Evolutionary conservation across 768 basidiomycete species (phyloP), one percentile per base, ranked within the genome.

Genomic region (Hebeloma cylindrosporum): DNA sequence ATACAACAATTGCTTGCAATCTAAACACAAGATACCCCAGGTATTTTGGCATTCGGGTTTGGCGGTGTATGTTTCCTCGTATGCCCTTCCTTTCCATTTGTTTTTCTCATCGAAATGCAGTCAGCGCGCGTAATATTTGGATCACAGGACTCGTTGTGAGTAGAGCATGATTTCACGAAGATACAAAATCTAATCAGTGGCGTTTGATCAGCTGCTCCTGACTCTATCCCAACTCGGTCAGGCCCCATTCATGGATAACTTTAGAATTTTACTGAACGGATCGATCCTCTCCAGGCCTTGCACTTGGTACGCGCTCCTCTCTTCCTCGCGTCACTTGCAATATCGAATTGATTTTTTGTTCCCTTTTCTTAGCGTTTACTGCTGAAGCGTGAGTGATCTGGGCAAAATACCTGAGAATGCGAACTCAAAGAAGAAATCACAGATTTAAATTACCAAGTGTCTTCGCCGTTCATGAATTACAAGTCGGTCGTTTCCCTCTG

Each of bases 1-100:
- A 7, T 20, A 16, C 22, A 40, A 21, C 25, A 13, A 6, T 10
- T 5, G 11, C 13, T 1, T 32, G 10, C 38, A 77, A 74, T 27
- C 68, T 9, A 6, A 26, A 10, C 14, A 46, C n/a, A 39, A 11
- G 34, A 33, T 18, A 30, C 5, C 23, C 32, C 40, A 83, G 81
- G 23, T 71, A 72, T 38, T 84, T 83, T 45, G 74, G 71, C 0
- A 58, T 82, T 40, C 73, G 82, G 20, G 83, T 85, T 16, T 85
- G 80, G 77, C 62, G 82, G 63, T 85, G 83, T 84, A 57, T 53
- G 72, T 57, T 6, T 10, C 16, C 10, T 8, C 5, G 34, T 47
- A n/a, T 25, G 20, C 53, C 10, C 17, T 11, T 16, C 11, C 20
- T 31, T 10, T 16, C 18, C 16, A 29, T 8, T 25, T 16, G 16